Evolutionary conservation across 352 stramenopile genomes (phyloP), one percentile per base, ranked within the genome.

Genomic region (Phytophthora sp.): DNA sequence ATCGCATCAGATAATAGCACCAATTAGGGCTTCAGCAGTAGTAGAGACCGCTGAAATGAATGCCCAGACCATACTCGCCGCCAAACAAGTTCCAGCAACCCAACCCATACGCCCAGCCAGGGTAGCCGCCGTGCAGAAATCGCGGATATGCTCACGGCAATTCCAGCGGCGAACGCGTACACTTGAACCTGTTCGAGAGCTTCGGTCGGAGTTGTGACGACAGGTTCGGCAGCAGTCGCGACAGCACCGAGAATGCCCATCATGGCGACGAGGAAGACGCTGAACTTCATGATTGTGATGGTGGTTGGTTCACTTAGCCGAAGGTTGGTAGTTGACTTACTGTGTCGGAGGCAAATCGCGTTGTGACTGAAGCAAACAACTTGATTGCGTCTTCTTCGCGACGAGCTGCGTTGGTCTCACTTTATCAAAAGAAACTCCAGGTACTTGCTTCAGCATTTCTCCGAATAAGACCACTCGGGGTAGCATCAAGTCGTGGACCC

Each of bases 91-190:
- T 80, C 65, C 73, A 80, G 66, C 76, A 80, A 13, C 51, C 52
- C 29, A 80, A 26, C 59, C 69, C 69, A 46, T 80, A 80, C 12
- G 69, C 73, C 73, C 73, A 80, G 13, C 73, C 73, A 26, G 33
- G 23, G 13, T 65, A 16, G 1, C 72, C 72, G n/a, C 56, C 44
- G 42, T 49, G 75, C 12, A 45, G 49, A 58, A 70, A 79, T 23
- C 71, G n/a, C n/a, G n/a, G n/a, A n/a, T n/a, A n/a, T n/a, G n/a
- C n/a, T n/a, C n/a, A n/a, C n/a, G n/a, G n/a, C n/a, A n/a, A n/a
- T n/a, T n/a, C n/a, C n/a, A n/a, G n/a, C n/a, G n/a, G n/a, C n/a
- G n/a, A n/a, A n/a, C n/a, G n/a, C n/a, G n/a, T n/a, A n/a, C n/a
- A n/a, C n/a, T n/a, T 67, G 16, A 67, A 30, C 41, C 30, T 51